Base-by-base conservation (phyloP, 768 basidiomycete genomes). In the Tubosaeta sp. region DNA sequence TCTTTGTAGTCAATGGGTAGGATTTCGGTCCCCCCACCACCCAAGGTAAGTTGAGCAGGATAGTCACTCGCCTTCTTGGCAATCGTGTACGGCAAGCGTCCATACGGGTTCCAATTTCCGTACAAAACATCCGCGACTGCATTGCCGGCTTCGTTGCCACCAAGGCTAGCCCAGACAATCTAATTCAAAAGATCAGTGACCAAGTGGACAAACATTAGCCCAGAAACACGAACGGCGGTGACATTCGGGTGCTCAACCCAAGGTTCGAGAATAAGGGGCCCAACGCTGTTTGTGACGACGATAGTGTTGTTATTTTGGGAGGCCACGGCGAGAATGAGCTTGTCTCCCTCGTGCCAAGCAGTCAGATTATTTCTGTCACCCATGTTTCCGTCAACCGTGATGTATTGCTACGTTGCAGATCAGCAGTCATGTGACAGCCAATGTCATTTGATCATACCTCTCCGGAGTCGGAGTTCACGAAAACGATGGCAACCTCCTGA, bases 401-500 rank as follows among this genome's bases (percentile, higher is more conserved):
- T 70, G 60, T 87, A 88, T 3, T 50, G 71, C 63, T 79, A 67
- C 1, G 27, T 10, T 9, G 6, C 11, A 32, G 16, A 22, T 61
- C 31, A 65, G 50, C 12, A 1, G 46, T 14, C 26, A 16, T 22
- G 25, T 31, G 27, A 14, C 14, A 1, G 4, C 13, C 16, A 14
- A 12, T n/a, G 14, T 31, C 5, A 9, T 4, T 5, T 38, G 34
- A 50, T 45, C 53, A 10, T 14, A 72, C 81, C 71, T 95, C 93
- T 22, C 93, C 93, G 6, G 89, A 91, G 65, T 94, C 86, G 2
- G 88, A 77, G 55, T 84, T 83, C 57, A 92, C 76, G 67, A 93
- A 92, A 10, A 95, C 91, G 37, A 95, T 74, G 1, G 85, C 85
- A 8, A 84, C 84, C 17, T 83, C 82, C 54, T 78, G 76, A 37